Percentiles rank a stretch among this genome's conserved stretches.
Evolutionary conservation across 2,329 filamentous ascomycete genomes (phyloP).

Genomic region (Elsinoe batatas): DNA sequence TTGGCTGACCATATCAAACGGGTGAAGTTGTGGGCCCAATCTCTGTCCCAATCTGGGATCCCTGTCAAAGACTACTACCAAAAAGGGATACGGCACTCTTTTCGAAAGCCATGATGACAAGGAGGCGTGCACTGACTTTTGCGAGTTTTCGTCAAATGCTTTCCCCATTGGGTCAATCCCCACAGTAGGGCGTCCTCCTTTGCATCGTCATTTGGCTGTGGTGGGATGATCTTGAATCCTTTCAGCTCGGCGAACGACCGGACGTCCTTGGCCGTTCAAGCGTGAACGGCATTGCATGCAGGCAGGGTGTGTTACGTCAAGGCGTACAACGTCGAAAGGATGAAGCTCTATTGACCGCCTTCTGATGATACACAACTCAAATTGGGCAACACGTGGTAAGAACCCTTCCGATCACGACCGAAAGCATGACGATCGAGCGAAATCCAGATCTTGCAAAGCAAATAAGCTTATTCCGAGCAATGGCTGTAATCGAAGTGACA

Average conservation of each 20-base stretch:
- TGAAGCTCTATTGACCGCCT: background rate
- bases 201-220: constrained; percentile 4
- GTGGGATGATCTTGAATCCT: background rate
- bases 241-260: constrained; percentile 10
- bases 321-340: constrained; percentile 1
- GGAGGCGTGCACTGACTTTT: background rate
- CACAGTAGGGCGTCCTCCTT: background rate
- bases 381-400: background rate
- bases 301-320: background rate
- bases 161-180: background rate
- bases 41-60: background rate
- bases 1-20: background rate
- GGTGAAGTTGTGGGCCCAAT: background rate
- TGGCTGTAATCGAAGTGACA: background rate
- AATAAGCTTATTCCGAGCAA: background rate
- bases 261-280: constrained; percentile 4
- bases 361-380: background rate
- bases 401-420: background rate
- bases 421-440: background rate
- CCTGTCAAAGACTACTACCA: background rate
- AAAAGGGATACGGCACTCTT: background rate
- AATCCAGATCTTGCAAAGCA: background rate
- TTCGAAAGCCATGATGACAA: too few species aligned
- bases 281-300: background rate
- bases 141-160: background rate